A percentile compares a stretch with the other conserved stretches of the same genome.
Conservation (phyloP, 1,284 basidiomycete species). For the Ganoderma boninense region DNA sequence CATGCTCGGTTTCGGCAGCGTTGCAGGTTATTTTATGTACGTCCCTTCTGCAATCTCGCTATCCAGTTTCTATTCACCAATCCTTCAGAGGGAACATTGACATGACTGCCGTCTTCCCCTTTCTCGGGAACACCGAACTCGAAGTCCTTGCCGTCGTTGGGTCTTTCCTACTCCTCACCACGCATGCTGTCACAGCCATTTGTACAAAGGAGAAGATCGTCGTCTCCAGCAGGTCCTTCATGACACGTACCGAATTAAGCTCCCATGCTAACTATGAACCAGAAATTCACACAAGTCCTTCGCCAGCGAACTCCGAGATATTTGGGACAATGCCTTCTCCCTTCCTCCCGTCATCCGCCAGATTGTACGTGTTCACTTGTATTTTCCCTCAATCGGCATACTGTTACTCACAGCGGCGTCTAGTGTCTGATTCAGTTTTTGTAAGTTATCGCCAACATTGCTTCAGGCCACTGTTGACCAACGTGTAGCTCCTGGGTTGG, state of each 20-base stretch:
- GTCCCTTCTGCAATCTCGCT: constrained; percentile 41
- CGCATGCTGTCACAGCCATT: constrained; percentile 66
- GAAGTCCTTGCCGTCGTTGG: constrained; percentile 75
- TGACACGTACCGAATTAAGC: not conserved
- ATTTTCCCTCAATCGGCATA: constrained; percentile 9
- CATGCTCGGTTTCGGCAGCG: constrained; percentile 85
- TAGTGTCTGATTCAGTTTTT: constrained; percentile 89
- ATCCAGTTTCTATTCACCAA: constrained; percentile 4
- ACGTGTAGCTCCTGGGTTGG: constrained; percentile 75
- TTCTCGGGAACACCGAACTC: constrained; percentile 81
- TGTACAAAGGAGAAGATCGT: constrained; percentile 85
- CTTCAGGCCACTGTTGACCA: constrained; percentile 20
- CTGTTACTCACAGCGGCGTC: constrained; percentile 14
- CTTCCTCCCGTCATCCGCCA: constrained; percentile 81
- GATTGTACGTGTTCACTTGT: constrained; percentile 65
- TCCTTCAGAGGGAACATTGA: constrained; percentile 73
- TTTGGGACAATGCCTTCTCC: constrained; percentile 73
- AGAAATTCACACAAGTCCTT: constrained; percentile 53
- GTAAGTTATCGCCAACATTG: constrained; percentile 54
- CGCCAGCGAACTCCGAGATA: constrained; percentile 60
- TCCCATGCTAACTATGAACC: constrained; percentile 8
- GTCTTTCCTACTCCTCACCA: constrained; percentile 57
- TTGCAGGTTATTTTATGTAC: constrained; percentile 88
- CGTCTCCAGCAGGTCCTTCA: constrained; percentile 52
- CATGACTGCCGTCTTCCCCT: constrained; percentile 69